Evolutionary conservation across 75 land plant genomes (phyloP).

Genomic region (Cryptomeria japonica): DNA sequence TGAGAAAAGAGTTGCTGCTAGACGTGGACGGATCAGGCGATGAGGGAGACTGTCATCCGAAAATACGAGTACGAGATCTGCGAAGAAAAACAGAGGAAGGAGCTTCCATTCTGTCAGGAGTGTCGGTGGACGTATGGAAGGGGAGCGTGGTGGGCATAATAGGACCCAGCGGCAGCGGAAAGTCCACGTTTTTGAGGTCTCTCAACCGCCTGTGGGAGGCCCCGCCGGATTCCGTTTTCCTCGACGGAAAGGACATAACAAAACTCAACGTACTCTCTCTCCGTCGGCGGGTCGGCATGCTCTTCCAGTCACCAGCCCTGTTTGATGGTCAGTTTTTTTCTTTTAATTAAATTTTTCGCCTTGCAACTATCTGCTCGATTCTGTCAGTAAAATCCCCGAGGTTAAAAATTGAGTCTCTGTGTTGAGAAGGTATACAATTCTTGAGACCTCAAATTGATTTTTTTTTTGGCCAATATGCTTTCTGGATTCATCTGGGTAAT

Average conservation of each 20-base stretch:
- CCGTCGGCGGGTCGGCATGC: slow-evolving; percentile 90
- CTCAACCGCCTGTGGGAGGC: slow-evolving; percentile 98
- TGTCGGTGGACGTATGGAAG: slow-evolving; percentile 45
- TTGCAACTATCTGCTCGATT: too few species aligned
- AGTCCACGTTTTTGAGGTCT: slow-evolving; percentile 83
- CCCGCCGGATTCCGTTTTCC: slow-evolving; percentile 56
- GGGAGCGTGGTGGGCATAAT: slow-evolving; percentile 80
- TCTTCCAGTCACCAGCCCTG: slow-evolving; percentile 85
- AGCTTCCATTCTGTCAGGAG: slow-evolving; percentile 31
- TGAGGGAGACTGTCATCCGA: slow-evolving; percentile 5
- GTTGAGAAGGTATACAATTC: too few species aligned
- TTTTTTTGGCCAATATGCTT: too few species aligned
- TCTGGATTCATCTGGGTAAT: too few species aligned
- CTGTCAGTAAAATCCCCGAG: too few species aligned
- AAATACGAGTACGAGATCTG: slow-evolving; percentile 43
- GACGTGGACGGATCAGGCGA: slow-evolving; percentile 17
- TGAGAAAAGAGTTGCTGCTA: slow-evolving; percentile 27
- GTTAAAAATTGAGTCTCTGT: too few species aligned
- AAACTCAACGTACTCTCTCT: slow-evolving; percentile 65
- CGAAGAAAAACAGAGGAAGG: slow-evolving; percentile 29
- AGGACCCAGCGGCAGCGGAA: slow-evolving; percentile 97
- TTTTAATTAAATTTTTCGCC: not conserved
- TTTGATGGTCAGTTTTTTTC: slow-evolving; percentile 62
- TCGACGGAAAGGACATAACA: slow-evolving; percentile 78
- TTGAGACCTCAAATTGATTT: too few species aligned